Evolutionary conservation across 345 rosid species (phyloP).

Genomic region (Clarkia xantiana): DNA sequence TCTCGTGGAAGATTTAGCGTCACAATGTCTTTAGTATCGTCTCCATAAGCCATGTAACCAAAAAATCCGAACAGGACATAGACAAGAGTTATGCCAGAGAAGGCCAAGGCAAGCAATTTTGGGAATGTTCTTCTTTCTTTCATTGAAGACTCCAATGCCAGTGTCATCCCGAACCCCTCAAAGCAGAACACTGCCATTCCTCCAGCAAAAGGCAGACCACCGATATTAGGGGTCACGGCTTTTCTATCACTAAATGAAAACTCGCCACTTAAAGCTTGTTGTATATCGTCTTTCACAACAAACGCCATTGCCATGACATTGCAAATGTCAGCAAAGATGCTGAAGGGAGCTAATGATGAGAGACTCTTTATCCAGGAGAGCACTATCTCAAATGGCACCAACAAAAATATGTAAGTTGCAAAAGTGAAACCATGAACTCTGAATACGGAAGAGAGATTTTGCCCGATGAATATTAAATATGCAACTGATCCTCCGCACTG

Average conservation of each 20-base stretch:
- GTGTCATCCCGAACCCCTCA: conserved; percentile 88
- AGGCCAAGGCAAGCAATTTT: conserved; percentile 43
- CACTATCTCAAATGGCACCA: conserved; percentile 58
- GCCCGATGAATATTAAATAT: conserved; percentile 76
- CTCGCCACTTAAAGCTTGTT: conserved; percentile 37
- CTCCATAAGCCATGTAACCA: conserved; percentile 88
- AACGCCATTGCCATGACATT: conserved; percentile 58
- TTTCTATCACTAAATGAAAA: conserved; percentile 58
- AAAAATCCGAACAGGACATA: conserved; percentile 60
- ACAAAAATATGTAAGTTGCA: conserved; percentile 44
- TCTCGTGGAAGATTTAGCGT: conserved; percentile 65
- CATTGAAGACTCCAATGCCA: conserved; percentile 76
- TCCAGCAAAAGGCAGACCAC: conserved; percentile 73
- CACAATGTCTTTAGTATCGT: conserved; percentile 60
- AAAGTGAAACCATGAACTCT: conserved; percentile 16
- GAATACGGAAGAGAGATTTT: conserved; percentile 58
- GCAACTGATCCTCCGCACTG: conserved; percentile 88
- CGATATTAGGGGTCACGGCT: conserved; percentile 41
- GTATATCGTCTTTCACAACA: conserved; percentile 60
- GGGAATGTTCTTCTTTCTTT: conserved; percentile 47
- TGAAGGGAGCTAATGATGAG: conserved; percentile 67
- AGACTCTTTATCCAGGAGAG: conserved; percentile 69
- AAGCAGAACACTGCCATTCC: conserved; percentile 94
- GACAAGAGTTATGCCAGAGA: conserved; percentile 48
- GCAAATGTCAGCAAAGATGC: conserved; percentile 73